Base-by-base conservation (phyloP, 192 early-diverging fungal genomes). In the Paraglomus occultum region DNA sequence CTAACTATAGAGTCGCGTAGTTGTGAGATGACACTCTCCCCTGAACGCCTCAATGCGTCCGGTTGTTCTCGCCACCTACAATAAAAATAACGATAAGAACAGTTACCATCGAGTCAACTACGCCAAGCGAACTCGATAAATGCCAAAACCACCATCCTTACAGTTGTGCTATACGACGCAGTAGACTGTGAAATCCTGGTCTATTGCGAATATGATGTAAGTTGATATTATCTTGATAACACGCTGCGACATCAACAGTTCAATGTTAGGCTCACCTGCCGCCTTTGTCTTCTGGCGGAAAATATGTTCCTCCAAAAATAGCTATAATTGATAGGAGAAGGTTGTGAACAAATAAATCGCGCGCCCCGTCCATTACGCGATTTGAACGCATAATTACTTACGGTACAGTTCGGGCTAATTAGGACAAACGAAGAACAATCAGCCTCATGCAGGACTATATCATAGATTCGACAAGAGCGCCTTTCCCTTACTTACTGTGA, bases 401-500 rank as follows among this genome's bases (percentile, higher is more conserved):
- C 71, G 71, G 46, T 73, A 67, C 8, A 73, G 43, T 46, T 73
- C 71, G 11, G 71, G 71, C 71, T 73, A 47, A 14, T 12, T 49
- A 17, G 38, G 51, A 68, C 23, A 22, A 54, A 20, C 5, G 5
- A 44, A 12, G n/a, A n/a, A n/a, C n/a, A n/a, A n/a, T n/a, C n/a
- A n/a, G n/a, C n/a, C n/a, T n/a, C n/a, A n/a, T n/a, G n/a, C n/a
- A n/a, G n/a, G n/a, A n/a, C n/a, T n/a, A n/a, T n/a, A n/a, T n/a
- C n/a, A n/a, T n/a, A n/a, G n/a, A n/a, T n/a, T n/a, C n/a, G n/a
- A n/a, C n/a, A n/a, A n/a, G n/a, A n/a, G n/a, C n/a, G n/a, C n/a
- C n/a, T n/a, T n/a, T n/a, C n/a, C n/a, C n/a, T n/a, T 60, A 20
- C 79, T 77, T 8, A 84, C 81, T 18, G 88, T 88, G 31, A 89